These are phyloP conservation scores for Yamadazyma nakazawae DNA, from an alignment of 805 yeast genomes.

Conservation along the genomic window DNA sequence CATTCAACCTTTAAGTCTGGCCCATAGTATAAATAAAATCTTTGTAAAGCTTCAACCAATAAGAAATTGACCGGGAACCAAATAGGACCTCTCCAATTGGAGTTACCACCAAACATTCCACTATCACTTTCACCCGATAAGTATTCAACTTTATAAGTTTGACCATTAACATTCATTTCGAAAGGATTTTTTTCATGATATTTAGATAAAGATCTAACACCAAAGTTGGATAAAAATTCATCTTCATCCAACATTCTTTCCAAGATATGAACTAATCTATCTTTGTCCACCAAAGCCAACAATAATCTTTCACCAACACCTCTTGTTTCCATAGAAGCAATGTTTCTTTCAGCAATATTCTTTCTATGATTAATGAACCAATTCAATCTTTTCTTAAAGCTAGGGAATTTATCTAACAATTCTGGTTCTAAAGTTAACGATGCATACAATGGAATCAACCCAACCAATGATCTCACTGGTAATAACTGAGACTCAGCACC, in stretches of 20 bases:
- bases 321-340: slow-evolving; percentile 75
- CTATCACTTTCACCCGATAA: slow-evolving; percentile 88
- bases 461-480: slow-evolving; percentile 87
- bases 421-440: slow-evolving; percentile 86
- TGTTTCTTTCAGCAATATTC: slow-evolving; percentile 71
- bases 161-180: slow-evolving; percentile 78
- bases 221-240: slow-evolving; percentile 81
- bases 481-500: slow-evolving; percentile 66
- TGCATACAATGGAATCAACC: slow-evolving; percentile 88
- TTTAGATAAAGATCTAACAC: slow-evolving; percentile 85
- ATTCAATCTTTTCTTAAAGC: slow-evolving; percentile 74
- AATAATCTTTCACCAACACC: slow-evolving; percentile 83
- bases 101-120: slow-evolving; percentile 94
- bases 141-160: slow-evolving; percentile 65
- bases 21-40: slow-evolving; percentile 87
- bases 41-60: slow-evolving; percentile 79
- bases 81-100: slow-evolving; percentile 96
- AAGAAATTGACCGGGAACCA: slow-evolving; percentile 94
- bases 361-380: slow-evolving; percentile 78
- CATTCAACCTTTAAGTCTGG: slow-evolving; percentile 80
- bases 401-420: slow-evolving; percentile 69
- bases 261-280: slow-evolving; percentile 70
- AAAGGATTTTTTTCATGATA: slow-evolving; percentile 83
- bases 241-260: slow-evolving; percentile 79
- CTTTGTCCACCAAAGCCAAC: slow-evolving; percentile 76